Conservation (phyloP, 371 early-diverging fungal genomes). For the Mucor plumbeus region DNA sequence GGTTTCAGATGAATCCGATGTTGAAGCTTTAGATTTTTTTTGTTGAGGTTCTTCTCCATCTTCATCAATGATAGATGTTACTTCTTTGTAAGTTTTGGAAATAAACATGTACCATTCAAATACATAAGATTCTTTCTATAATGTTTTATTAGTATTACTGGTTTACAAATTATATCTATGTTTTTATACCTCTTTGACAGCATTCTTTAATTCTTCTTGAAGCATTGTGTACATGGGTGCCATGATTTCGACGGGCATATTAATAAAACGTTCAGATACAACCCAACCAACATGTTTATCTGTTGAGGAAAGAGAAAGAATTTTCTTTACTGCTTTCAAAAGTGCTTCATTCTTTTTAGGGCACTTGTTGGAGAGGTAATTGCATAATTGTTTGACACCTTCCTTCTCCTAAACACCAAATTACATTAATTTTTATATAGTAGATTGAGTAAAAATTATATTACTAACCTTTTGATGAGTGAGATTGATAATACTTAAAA, state of each 20-base stretch:
- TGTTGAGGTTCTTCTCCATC: constrained; percentile 53
- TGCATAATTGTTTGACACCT: constrained; percentile 57
- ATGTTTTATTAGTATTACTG: not conserved
- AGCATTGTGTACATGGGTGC: constrained; percentile 92
- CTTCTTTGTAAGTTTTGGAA: constrained; percentile 86
- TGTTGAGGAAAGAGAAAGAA: constrained; percentile 43
- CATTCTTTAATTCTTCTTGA: constrained; percentile 79
- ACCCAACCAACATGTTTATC: constrained; percentile 69
- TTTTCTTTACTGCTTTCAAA: constrained; percentile 43
- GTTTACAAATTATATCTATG: not conserved
- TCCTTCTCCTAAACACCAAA: constrained; percentile 48
- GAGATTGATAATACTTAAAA: constrained; percentile 82
- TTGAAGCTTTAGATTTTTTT: constrained; percentile 48
- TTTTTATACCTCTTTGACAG: constrained; percentile 67
- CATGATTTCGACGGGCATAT: constrained; percentile 94
- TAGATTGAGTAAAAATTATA: not conserved
- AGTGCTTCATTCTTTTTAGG: constrained; percentile 59
- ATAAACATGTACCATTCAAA: constrained; percentile 86
- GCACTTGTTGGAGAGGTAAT: constrained; percentile 71
- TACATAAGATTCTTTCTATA: constrained; percentile 70
- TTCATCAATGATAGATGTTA: constrained; percentile 66
- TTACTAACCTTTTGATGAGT: constrained; percentile 58
- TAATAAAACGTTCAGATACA: constrained; percentile 91
- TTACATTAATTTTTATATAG: not conserved
- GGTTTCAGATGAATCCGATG: constrained; percentile 27